Evolutionary conservation across 768 basidiomycete species (phyloP), one percentile per base, ranked within the genome.

Genomic region (Hygrophorus russula): DNA sequence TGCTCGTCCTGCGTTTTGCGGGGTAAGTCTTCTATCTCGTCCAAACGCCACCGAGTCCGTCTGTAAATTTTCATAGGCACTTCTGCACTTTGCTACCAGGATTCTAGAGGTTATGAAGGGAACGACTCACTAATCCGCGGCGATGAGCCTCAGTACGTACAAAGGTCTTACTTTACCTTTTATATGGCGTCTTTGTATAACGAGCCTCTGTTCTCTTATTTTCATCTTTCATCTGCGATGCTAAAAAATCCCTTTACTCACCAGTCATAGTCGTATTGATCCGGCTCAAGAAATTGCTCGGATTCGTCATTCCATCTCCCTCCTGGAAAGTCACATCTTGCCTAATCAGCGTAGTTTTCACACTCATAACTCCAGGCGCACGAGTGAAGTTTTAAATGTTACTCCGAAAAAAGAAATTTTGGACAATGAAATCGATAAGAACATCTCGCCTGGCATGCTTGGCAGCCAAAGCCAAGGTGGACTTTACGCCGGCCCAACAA

Each of bases 1-100:
- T 90, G 87, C 55, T 88, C 86, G 2, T 86, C 83, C 14, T 90
- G 87, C 59, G 85, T 89, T 36, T 67, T 89, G 51, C 70, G 87
- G 65, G 87, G 85, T 79, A 42, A 46, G 73, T 64, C 10, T 28
- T 24, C n/a, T n/a, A 32, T 14, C 13, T 24, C 24, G 27, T 41
- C 42, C 34, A 36, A 42, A 19, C 10, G 49, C 44, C 36, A 49
- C 15, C 17, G 10, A 27, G 42, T 41, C 47, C 46, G n/a, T 24
- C 36, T 24, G 14, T 55, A 57, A 54, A 53, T 45, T 54, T 46
- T 51, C 46, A 46, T 55, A 88, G 85, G 87, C 45, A 89, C 87
- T 29, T 76, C 82, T 54, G 76, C 82, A 29, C 72, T 72, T 53
- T 90, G 86, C 65, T 88, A 88, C 65, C 81, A 85, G 55, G 78